A percentile compares a stretch with the other conserved stretches of the same genome.
These are phyloP conservation scores for Clarireedia hainanense DNA, from an alignment of 2,329 filamentous ascomycete species.

Conservation along the genomic window DNA sequence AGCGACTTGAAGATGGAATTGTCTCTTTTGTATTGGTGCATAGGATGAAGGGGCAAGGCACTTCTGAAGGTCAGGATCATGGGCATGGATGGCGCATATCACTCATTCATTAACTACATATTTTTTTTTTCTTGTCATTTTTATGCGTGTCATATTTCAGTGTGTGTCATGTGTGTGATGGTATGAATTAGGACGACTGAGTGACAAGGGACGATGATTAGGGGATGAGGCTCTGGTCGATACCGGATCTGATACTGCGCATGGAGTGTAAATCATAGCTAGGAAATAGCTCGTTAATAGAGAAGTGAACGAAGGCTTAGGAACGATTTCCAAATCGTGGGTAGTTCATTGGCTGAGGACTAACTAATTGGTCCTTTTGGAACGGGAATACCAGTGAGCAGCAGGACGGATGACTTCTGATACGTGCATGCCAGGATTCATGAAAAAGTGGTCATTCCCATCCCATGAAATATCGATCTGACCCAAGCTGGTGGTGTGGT, in stretches of 20 bases:
- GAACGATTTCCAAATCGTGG: neutral
- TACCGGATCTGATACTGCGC: neutral
- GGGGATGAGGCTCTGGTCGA: neutral
- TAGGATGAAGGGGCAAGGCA: slow-evolving; percentile 9
- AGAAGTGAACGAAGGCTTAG: neutral
- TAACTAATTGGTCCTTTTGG: too few species aligned
- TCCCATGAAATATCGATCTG: too few species aligned
- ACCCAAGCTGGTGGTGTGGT: too few species aligned
- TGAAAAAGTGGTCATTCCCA: too few species aligned
- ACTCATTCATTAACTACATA: slow-evolving; percentile 17
- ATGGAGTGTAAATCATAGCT: neutral
- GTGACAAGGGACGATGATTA: neutral
- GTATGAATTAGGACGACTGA: neutral
- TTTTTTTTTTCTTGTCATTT: slow-evolving; percentile 1
- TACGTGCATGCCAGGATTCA: too few species aligned
- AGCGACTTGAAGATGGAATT: neutral
- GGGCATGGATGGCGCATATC: slow-evolving; percentile 24
- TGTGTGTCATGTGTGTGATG: neutral
- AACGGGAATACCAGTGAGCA: too few species aligned
- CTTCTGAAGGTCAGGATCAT: slow-evolving; percentile 6
- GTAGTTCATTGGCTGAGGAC: too few species aligned
- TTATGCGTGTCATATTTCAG: neutral
- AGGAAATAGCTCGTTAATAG: neutral
- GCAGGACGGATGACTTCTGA: too few species aligned
- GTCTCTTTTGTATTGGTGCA: slow-evolving; percentile 17